Base-by-base conservation (phyloP, 805 yeast species). In the Wilhelminamyces savonicus region DNA sequence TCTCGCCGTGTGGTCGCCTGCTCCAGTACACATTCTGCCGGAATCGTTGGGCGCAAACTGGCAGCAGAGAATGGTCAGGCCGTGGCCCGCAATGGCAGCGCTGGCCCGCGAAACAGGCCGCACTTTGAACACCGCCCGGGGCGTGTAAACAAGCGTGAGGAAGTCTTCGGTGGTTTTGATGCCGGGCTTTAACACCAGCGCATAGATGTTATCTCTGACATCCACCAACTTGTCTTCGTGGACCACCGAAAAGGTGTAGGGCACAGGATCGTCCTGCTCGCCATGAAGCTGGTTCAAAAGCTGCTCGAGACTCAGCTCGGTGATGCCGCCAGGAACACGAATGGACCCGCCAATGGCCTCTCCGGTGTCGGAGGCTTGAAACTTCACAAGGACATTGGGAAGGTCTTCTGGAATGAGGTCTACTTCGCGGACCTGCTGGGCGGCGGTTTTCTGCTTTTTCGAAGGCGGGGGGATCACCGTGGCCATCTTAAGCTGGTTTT, bases 1-100 rank as follows among this genome's bases (percentile, higher is more conserved):
- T 51, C 97, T 69, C 2, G 97, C 97, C 7, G 97, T 88, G 21
- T 81, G 75, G 56, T 92, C 98, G 26, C 98, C 98, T 5, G 96
- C 85, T 21, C 98, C 98, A 0, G 97, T 82, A 23, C 84, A 92
- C 81, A 88, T 77, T 43, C 84, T 67, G 2, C 88, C 70, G 12
- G 90, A 75, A 12, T 88, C 79, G 47, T 82, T 71, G 18, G 98
- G 98, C 2, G 98, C 94, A 69, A 92, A 92, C 39, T 83, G 88
- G 24, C 92, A 82, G 36, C 96, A 84, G 40, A 92, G 63, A 37
- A 92, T 85, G 0, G 97, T 92, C 2, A 95, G 76, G 1, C 95
- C 95, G 52, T 92, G 98, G 5, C 98, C 98, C 2, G 94, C 75
- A 31, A 92, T 90, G 0, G 97, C 87, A 8, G 94, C 88, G 4